These are phyloP conservation scores for Phlebiopsis gigantea DNA, from an alignment of 768 basidiomycete genomes.

Conservation along the genomic window DNA sequence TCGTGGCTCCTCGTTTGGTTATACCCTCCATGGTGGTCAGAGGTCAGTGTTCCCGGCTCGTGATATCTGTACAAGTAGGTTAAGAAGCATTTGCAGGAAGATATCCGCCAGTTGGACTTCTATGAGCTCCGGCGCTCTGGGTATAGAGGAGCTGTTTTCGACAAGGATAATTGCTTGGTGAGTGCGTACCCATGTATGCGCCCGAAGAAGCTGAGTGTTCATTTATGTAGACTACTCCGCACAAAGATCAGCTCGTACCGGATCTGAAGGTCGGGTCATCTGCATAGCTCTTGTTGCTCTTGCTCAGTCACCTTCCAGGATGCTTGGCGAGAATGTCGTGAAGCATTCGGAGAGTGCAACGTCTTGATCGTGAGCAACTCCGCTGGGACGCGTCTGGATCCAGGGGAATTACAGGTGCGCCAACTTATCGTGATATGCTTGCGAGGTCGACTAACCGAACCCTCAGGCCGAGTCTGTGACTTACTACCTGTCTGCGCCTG, in stretches of 20 bases:
- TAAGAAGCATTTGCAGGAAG: slow-evolving; percentile 45
- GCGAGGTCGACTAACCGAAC: neutral
- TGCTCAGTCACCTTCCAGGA: slow-evolving; percentile 37
- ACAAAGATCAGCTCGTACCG: slow-evolving; percentile 70
- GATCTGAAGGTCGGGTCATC: slow-evolving; percentile 57
- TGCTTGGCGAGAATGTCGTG: slow-evolving; percentile 69
- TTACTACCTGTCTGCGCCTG: slow-evolving; percentile 70
- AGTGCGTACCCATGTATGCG: slow-evolving; percentile 23
- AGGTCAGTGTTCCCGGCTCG: slow-evolving; percentile 45
- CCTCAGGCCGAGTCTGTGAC: slow-evolving; percentile 82
- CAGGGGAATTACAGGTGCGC: slow-evolving; percentile 73
- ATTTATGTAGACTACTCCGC: slow-evolving; percentile 72
- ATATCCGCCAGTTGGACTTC: slow-evolving; percentile 85
- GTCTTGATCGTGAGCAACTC: slow-evolving; percentile 94
- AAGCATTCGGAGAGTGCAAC: slow-evolving; percentile 70
- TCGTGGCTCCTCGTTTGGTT: slow-evolving; percentile 61
- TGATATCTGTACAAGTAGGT: neutral
- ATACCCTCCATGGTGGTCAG: slow-evolving; percentile 61
- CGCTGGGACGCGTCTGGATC: slow-evolving; percentile 73
- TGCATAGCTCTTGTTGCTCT: neutral
- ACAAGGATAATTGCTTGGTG: slow-evolving; percentile 97
- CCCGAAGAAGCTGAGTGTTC: too few relatives aligned
- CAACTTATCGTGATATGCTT: neutral
- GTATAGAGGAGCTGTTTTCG: slow-evolving; percentile 87
- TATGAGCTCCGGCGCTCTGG: slow-evolving; percentile 63